Conservation (phyloP, 306 rosid species). For the Trichosanthes cucumerina region DNA sequence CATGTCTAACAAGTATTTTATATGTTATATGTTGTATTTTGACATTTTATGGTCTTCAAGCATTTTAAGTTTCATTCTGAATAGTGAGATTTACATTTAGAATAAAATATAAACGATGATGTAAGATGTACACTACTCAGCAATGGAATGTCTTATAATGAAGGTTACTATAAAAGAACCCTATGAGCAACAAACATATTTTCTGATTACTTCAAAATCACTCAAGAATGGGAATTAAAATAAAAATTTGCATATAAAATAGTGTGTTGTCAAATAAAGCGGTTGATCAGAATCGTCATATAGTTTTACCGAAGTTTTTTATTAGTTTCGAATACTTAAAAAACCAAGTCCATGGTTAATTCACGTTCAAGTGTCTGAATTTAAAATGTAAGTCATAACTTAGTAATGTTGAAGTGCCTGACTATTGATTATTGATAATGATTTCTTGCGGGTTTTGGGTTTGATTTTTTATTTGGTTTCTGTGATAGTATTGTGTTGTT, state of each 20-base stretch:
- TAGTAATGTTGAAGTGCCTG: no score
- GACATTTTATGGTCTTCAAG: background rate
- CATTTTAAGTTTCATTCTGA: background rate
- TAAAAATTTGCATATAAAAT: background rate
- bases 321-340: background rate
- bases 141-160: background rate
- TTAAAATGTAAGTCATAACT: no score
- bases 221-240: background rate
- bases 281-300: background rate
- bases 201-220: background rate
- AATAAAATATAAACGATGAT: background rate
- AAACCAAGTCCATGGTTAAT: background rate
- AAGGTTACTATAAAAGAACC: background rate
- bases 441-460: no score
- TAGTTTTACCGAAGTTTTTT: background rate
- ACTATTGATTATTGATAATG: no score
- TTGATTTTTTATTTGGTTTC: no score
- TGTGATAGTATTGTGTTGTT: no score
- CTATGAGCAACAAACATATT: background rate
- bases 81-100: background rate
- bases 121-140: background rate
- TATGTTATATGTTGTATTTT: background rate
- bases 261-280: background rate
- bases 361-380: background rate
- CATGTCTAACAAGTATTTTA: background rate